Conservation (phyloP, 2,329 filamentous ascomycete species). For the Monosporascus sp. region DNA sequence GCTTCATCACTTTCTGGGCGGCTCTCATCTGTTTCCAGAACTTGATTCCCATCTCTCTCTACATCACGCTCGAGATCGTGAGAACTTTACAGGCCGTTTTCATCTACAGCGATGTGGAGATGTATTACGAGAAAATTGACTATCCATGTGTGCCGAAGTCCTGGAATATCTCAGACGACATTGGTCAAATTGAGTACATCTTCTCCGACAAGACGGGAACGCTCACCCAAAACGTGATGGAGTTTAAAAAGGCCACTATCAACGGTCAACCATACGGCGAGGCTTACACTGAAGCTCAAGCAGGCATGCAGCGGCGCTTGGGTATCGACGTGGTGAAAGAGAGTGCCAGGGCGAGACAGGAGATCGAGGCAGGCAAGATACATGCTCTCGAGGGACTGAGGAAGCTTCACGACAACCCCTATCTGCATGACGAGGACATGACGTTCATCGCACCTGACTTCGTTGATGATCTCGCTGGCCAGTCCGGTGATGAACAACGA, state of each 20-base stretch:
- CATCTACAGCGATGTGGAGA: constrained; percentile 91
- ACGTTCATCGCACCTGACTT: constrained; percentile 93
- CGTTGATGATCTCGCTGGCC: constrained; percentile 73
- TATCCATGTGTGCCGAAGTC: constrained; percentile 95
- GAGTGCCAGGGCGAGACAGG: constrained; percentile 61
- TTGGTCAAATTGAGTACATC: constrained; percentile 98
- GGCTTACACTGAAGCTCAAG: constrained; percentile 94
- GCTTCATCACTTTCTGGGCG: constrained; percentile 96
- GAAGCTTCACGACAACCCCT: constrained; percentile 80
- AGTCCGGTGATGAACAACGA: constrained; percentile 71
- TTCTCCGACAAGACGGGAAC: constrained; percentile 95
- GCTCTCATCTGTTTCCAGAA: constrained; percentile 95
- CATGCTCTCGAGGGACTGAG: constrained; percentile 70
- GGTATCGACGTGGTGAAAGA: constrained; percentile 85
- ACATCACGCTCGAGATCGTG: constrained; percentile 95
- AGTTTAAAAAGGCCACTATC: constrained; percentile 97
- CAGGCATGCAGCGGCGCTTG: constrained; percentile 89
- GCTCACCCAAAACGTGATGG: constrained; percentile 90
- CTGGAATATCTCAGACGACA: constrained; percentile 98
- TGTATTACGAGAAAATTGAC: constrained; percentile 95
- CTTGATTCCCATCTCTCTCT: constrained; percentile 95
- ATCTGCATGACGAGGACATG: constrained; percentile 80
- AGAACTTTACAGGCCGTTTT: constrained; percentile 90
- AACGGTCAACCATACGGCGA: constrained; percentile 97
- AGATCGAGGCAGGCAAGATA: constrained; percentile 74